Base-by-base conservation (phyloP, 2,329 filamentous ascomycete species). In the Aspergillus sergii region DNA sequence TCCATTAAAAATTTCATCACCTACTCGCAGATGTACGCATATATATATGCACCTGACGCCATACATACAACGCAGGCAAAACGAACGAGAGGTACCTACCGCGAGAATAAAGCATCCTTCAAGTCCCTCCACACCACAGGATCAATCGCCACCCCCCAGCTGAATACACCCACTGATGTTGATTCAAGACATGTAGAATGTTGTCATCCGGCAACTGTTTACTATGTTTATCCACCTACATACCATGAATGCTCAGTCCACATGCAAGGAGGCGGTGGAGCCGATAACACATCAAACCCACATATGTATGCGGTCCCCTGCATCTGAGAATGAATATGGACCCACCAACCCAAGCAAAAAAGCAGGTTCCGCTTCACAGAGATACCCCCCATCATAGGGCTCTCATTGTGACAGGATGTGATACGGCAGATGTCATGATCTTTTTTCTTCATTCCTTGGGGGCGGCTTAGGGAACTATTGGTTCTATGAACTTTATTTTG, bases 261-360 rank as follows among this genome's bases (percentile, higher is more conserved):
- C 36, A 59, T 54, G 58, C 58, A 59, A 59, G 58, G 58, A 59
- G 58, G 34, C 36, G 19, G 58, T 59, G 58, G 58, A 59, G 58
- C 48, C 46, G 58, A 59, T 59, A 59, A 59, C 58, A 59, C 57
- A 51, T 58, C 57, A 58, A 58, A 48, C 30, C 57, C 57, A 30
- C 57, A 59, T 59, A 51, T 59, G 46, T 50, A 50, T 28, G 26
- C 46, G 48, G 28, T 51, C 58, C 58, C 58, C 58, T 59, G 58
- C 58, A 59, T 59, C 34, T 45, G 58, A 54, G 58, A 26, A 59
- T 59, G 36, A 19, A 41, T 51, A 51, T 28, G 23, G 36, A 23
- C 34, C 36, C 34, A 59, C 39, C 34, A 4, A 19, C 30, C 32
- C n/a, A 55, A 48, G 21, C 11, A 19, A 26, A 28, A 26, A 48